These are phyloP conservation scores for Pseudisothecium myosuroides DNA, from an alignment of 225 moss, liverwort and hornwort genomes.

Conservation along the genomic window DNA sequence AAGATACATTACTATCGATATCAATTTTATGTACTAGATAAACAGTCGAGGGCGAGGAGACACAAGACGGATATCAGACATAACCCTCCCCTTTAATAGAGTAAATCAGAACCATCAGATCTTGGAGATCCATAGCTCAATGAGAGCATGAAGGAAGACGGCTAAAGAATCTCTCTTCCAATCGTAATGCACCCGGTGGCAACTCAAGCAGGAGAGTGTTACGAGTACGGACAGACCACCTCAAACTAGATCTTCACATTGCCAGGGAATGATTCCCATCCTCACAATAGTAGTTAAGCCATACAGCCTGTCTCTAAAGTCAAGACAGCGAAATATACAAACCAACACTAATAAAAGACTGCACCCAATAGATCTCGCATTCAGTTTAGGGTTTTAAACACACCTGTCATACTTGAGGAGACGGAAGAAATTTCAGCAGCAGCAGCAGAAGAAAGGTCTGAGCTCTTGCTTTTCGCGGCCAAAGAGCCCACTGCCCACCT, in stretches of 20 bases:
- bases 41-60: not conserved
- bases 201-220: not conserved
- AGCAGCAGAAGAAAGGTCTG: conserved; percentile 31
- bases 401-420: conserved; percentile 27
- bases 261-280: not conserved
- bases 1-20: not conserved
- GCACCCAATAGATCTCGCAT: not conserved
- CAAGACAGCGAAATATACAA: not conserved
- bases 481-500: conserved; percentile 89
- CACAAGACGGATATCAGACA: not conserved
- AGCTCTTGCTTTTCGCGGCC: conserved; percentile 37
- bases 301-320: not conserved
- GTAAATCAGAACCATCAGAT: not conserved
- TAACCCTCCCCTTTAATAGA: not conserved
- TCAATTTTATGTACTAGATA: not conserved
- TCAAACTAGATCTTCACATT: not conserved
- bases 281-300: not conserved
- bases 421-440: conserved; percentile 19
- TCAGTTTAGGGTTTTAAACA: not conserved
- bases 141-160: not conserved
- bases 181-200: not conserved
- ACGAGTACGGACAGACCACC: not conserved
- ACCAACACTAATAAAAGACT: not conserved
- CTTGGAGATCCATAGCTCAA: not conserved
- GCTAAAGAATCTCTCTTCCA: not conserved